Base-by-base conservation (phyloP, 257 asterid species). In the Solanum appendiculatum region DNA sequence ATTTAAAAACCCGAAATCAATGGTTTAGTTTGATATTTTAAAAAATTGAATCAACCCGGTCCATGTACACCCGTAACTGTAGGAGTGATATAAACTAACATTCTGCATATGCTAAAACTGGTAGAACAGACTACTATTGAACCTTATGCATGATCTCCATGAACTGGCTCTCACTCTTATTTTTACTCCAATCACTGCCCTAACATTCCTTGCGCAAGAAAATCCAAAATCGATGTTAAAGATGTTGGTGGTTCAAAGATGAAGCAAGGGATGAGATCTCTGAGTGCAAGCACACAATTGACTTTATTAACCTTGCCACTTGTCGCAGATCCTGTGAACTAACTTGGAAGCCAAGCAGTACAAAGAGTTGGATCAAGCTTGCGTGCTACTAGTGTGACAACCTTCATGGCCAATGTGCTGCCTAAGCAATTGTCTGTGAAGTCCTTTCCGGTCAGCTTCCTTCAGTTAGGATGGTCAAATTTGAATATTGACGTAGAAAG, bases 171-270 rank as follows among this genome's bases (percentile, higher is more conserved):
- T 46, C 16, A 27, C 40, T 78, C 64, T 78, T 27, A 15, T 27
- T 44, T 27, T 44, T 56, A 8, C 64, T 44, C n/a, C 7, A 33
- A 60, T 90, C 88, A 89, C 39, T 72, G 66, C 29, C 72, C 88
- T 89, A 94, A 44, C 87, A 91, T 86, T 77, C 96, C 98, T 85
- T 92, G 89, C 0, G 93, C 95, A 54, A 5, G 98, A 86, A 64
- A 91, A 91, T 25, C 94, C 98, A 34, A 92, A 92, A 91, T 91
- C 89, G 66, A 92, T 87, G 23, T 93, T 96, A 18, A 93, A 93
- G 92, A 91, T 93, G 80, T 94, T 7, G 94, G 94, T 12, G 96
- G 98, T 91, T 95, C 98, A 9, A 86, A 88, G 85, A 95, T 92
- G 34, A 94, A 94, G 89, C 98, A 94, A 7, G 96, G 5, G 15